Percentiles rank a stretch among this genome's conserved stretches.
Conservation (phyloP, 2,329 filamentous ascomycete species). For the Cordyceps fumosorosea region DNA sequence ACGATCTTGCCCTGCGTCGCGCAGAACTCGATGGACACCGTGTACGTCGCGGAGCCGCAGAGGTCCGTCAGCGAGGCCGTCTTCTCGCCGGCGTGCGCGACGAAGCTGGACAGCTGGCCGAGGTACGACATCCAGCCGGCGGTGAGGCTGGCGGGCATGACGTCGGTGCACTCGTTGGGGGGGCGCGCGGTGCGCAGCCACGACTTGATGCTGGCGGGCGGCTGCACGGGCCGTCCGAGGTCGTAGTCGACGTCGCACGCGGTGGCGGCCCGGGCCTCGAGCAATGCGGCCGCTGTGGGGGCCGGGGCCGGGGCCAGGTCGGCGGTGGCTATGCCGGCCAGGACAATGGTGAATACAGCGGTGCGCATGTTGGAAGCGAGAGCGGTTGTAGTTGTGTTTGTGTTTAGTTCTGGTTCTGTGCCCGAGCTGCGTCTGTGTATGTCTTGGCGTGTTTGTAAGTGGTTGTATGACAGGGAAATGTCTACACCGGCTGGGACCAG, state of each 20-base stretch:
- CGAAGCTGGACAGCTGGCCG: background rate
- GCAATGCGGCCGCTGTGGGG: background rate
- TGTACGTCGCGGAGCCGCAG: background rate
- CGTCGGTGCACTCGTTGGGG: background rate
- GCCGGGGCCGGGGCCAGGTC: background rate
- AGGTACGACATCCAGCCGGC: background rate
- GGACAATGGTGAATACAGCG: background rate
- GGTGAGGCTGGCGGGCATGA: background rate
- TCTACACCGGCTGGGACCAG: background rate
- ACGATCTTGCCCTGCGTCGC: background rate
- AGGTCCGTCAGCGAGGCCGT: background rate
- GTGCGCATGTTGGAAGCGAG: background rate
- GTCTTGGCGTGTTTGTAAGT: too few species aligned
- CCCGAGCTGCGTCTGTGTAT: too few species aligned
- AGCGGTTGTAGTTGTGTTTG: background rate
- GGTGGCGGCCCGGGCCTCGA: background rate
- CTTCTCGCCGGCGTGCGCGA: background rate
- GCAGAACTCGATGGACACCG: background rate
- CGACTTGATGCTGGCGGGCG: background rate
- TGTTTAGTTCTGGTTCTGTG: too few species aligned
- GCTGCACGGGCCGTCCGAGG: background rate
- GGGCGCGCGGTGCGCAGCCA: background rate
- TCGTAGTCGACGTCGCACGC: background rate
- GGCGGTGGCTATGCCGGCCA: background rate
- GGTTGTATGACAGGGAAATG: too few species aligned